Base-by-base conservation (phyloP, 192 early-diverging fungal species). In the Backusella tuberculispora region DNA sequence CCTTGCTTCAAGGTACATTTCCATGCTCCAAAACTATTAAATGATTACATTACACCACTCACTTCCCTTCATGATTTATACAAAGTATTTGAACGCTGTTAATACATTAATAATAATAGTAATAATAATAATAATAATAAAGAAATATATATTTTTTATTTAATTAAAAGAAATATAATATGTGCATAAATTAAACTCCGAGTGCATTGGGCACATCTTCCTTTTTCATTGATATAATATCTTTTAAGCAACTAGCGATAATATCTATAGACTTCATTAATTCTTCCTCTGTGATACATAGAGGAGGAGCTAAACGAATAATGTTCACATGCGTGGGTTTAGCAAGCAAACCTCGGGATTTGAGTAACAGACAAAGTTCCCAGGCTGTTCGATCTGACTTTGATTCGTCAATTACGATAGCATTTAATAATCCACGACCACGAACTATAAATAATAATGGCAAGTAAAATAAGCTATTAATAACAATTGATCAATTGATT, bases 251-350 rank as follows among this genome's bases (percentile, higher is more conserved):
- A 29, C 84, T 75, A 63, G 87, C 89, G 77, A 99, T 96, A 56
- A 96, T 95, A 15, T 87, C 82, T 21, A 92, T 88, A 74, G 94
- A 94, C 29, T 90, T 79, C 81, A 89, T 83, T 21, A 99, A 87
- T 80, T 99, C 92, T 74, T 91, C 91, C 67, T 97, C 95, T n/a
- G 92, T 95, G 76, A 99, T 99, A 83, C 90, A 93, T 68, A 99
- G 90, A 72, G 95, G 95, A 60, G 97, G 97, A 2, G 97, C 96
- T 15, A 99, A 87, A 21, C 98, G 95, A 75, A 99, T 99, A 79
- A 99, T 98, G 87, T 97, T 97, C 72, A 92, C 88, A 85, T 99
- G 98, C 24, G 98, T 99, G 24, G 98, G 98, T 85, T 99, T 99
- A 47, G 98, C 98, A 63, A 99, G 88, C 46, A 99, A 83, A 43